A percentile compares a stretch with the other conserved stretches of the same genome.
phyloP scores from a whole-genome alignment of 768 basidiomycete genomes.

The Russula lepida region DNA sequence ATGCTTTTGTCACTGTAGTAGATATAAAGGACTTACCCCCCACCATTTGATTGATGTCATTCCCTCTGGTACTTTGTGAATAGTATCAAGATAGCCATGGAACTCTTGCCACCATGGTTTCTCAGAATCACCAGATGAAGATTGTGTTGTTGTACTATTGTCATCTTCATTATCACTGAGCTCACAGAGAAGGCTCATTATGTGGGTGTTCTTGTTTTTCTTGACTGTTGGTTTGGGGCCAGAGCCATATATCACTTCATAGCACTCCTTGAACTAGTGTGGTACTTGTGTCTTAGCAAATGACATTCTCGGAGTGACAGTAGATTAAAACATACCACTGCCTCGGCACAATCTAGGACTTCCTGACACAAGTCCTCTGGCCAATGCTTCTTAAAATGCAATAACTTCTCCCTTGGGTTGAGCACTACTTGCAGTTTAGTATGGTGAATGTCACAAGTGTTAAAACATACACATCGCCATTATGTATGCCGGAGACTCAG shows the following conservation, averaged over 20 bases:
- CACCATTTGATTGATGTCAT: neutral
- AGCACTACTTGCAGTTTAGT: neutral
- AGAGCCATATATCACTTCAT: no score
- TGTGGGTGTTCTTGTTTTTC: no score
- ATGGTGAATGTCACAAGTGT: neutral
- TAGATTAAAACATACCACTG: neutral
- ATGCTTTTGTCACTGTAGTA: neutral
- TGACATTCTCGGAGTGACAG: no score
- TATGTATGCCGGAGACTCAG: neutral
- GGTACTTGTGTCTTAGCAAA: no score
- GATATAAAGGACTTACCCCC: neutral
- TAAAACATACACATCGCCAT: neutral
- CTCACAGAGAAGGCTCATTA: no score
- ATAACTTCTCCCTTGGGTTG: neutral
- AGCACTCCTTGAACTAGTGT: no score
- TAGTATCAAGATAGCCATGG: no score
- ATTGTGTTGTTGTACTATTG: no score
- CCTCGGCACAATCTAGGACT: neutral
- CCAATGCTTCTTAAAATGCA: neutral
- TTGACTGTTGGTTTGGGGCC: no score
- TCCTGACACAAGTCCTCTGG: neutral
- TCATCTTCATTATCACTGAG: no score
- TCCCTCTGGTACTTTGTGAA: neutral
- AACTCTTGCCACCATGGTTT: no score
- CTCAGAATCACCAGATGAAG: no score